phyloP scores from a whole-genome alignment of 805 yeast genomes.

The Candida ovalis region DNA sequence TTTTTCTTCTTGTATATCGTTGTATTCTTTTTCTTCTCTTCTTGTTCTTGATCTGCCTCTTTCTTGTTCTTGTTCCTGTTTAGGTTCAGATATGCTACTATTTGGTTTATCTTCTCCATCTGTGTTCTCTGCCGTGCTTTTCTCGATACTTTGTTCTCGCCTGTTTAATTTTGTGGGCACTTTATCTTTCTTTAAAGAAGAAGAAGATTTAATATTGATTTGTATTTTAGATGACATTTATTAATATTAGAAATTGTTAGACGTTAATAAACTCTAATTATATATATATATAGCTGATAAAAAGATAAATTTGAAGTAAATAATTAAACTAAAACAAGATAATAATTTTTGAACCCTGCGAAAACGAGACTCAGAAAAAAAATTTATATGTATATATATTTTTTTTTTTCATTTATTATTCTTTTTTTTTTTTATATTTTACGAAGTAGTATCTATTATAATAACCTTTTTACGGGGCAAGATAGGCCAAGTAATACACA shows the following conservation, averaged over 20 bases:
- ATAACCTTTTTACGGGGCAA: no score
- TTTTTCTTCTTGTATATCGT: slow-evolving; percentile 10
- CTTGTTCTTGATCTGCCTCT: slow-evolving; percentile 6
- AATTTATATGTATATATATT: background rate
- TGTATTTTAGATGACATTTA: slow-evolving; percentile 19
- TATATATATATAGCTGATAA: background rate
- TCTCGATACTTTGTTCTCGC: slow-evolving; percentile 22
- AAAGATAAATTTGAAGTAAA: background rate
- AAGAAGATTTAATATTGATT: slow-evolving; percentile 15
- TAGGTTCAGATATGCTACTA: background rate
- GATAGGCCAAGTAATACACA: background rate
- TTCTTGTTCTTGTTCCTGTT: background rate
- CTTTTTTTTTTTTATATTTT: background rate
- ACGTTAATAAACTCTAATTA: no score
- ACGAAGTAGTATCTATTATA: no score
- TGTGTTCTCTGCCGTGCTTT: slow-evolving; percentile 9
- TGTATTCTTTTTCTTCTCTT: slow-evolving; percentile 1
- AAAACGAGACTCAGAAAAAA: background rate
- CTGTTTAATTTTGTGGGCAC: background rate
- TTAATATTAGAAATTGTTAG: background rate
- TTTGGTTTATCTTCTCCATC: slow-evolving; percentile 3
- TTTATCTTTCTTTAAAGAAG: background rate
- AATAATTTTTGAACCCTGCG: background rate
- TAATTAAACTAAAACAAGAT: background rate
- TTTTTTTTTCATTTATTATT: background rate